Conservation (phyloP, 257 asterid species). For the Thymus quinquecostatus region DNA sequence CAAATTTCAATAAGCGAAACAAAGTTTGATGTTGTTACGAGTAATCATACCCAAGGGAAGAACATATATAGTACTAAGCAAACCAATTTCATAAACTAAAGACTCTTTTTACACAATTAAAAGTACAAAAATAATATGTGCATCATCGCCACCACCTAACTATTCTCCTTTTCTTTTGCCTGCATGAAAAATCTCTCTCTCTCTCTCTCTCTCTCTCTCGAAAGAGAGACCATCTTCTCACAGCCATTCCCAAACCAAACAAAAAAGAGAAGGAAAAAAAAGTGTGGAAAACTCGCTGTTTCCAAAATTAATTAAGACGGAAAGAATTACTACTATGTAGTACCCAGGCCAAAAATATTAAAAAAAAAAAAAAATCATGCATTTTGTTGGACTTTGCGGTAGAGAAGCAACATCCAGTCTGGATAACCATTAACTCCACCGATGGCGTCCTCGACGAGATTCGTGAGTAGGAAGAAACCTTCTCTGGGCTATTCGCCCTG, state of each 20-base stretch:
- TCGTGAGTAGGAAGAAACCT: constrained; percentile 56
- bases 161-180: not conserved
- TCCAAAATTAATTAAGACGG: not conserved
- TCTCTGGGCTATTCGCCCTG: constrained; percentile 89
- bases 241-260: not conserved
- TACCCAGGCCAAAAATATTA: not conserved
- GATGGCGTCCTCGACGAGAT: constrained; percentile 71
- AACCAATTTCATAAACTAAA: too few species aligned
- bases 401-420: constrained; percentile 76
- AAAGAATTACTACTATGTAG: not conserved
- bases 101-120: too few species aligned
- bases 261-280: not conserved
- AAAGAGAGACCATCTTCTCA: not conserved
- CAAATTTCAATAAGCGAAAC: too few species aligned
- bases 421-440: constrained; percentile 69
- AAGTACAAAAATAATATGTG: too few species aligned
- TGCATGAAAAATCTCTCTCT: constrained; percentile 13
- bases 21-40: too few species aligned
- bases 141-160: too few species aligned
- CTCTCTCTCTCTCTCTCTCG: too few species aligned
- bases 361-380: constrained; percentile 58
- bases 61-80: too few species aligned
- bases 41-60: too few species aligned
- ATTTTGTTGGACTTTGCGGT: constrained; percentile 74
- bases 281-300: not conserved